Evolutionary conservation across 257 asterid genomes (phyloP).

Genomic region (Ballota nigra): DNA sequence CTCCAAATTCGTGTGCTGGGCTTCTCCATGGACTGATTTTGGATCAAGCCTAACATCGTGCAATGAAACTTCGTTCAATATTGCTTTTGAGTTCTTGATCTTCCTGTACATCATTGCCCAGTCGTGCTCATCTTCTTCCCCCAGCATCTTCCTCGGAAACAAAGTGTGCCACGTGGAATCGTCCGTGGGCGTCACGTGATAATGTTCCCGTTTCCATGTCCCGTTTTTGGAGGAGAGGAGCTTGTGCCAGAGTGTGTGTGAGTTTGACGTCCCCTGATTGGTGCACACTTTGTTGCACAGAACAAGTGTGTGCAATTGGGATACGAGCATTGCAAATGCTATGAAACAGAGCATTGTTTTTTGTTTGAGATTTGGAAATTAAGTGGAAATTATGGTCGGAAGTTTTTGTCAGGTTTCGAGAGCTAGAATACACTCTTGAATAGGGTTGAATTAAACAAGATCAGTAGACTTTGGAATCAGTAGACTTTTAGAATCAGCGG

Average conservation of each 20-base stretch:
- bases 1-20: conserved; percentile 86
- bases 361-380: too few species aligned
- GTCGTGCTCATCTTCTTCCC: conserved; percentile 48
- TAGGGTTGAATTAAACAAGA: too few species aligned
- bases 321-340: conserved; percentile 14
- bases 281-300: conserved; percentile 69
- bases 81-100: conserved; percentile 46
- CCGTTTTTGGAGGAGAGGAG: conserved; percentile 57
- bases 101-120: conserved; percentile 62
- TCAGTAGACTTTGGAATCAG: too few species aligned
- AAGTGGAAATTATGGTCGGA: too few species aligned
- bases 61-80: conserved; percentile 55
- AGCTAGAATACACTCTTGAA: too few species aligned
- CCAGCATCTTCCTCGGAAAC: conserved; percentile 68
- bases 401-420: too few species aligned
- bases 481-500: too few species aligned
- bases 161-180: conserved; percentile 67
- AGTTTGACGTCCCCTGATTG: conserved; percentile 43
- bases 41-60: conserved; percentile 73
- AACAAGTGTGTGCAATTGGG: conserved; percentile 27
- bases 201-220: conserved; percentile 65
- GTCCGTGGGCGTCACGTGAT: conserved; percentile 77
- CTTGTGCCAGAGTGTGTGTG: conserved; percentile 62
- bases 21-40: conserved; percentile 63
- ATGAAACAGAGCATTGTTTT: background rate